A percentile compares a stretch with the other conserved stretches of the same genome.
Conservation (phyloP, 2,329 filamentous ascomycete genomes). For the Xylariaceae sp. region DNA sequence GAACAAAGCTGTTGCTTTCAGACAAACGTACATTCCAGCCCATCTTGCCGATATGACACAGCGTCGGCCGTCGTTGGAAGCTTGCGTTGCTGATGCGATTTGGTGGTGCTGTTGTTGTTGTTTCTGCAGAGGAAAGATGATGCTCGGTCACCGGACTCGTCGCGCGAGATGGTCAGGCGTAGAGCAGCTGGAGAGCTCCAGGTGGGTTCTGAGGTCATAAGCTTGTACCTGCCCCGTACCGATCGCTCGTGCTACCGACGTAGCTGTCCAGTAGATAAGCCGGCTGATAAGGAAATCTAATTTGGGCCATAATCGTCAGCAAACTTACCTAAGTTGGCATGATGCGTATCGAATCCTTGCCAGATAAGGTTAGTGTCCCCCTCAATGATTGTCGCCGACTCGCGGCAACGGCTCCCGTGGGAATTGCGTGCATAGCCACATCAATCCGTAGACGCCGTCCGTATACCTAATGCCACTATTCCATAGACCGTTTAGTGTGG, state of each 20-base stretch:
- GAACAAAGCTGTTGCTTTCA: slow-evolving; percentile 2
- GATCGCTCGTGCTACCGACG: not conserved
- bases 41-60: slow-evolving; percentile 23
- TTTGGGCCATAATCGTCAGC: not conserved
- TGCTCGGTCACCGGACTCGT: not conserved
- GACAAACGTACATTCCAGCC: slow-evolving; percentile 29
- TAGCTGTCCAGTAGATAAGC: not conserved
- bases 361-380: not conserved
- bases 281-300: not conserved
- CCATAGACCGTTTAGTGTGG: not conserved
- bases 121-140: not conserved
- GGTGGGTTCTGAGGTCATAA: slow-evolving; percentile 9
- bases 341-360: not conserved
- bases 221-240: slow-evolving; percentile 3
- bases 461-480: not conserved
- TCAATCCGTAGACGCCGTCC: too few species aligned
- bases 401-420: too few species aligned
- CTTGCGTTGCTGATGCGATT: slow-evolving; percentile 14
- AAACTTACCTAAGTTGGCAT: not conserved
- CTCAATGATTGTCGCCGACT: not conserved
- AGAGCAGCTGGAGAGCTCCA: not conserved
- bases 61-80: not conserved
- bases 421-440: too few species aligned
- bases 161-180: not conserved
- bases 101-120: not conserved